Evolutionary conservation across 2,329 filamentous ascomycete genomes (phyloP).

Genomic region (Venturiaceae sp.): DNA sequence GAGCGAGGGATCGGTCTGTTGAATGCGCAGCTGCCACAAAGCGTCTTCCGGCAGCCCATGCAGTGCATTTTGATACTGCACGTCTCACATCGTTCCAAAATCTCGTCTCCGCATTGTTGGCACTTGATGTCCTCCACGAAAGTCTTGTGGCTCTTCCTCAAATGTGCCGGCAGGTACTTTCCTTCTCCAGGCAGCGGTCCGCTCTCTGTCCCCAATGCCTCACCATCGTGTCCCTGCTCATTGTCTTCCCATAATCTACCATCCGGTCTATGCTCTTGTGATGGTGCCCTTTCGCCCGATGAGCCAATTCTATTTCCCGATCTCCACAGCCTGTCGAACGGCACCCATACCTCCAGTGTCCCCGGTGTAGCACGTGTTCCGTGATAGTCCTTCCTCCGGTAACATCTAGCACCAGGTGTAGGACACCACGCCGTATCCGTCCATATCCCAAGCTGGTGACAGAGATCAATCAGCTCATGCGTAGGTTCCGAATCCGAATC

Average conservation of each 20-base stretch:
- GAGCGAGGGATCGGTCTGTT: slow-evolving; percentile 40
- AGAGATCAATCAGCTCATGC: slow-evolving; percentile 49
- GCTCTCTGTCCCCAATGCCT: slow-evolving; percentile 42
- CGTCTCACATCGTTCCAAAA: slow-evolving; percentile 48
- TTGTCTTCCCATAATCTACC: slow-evolving; percentile 47
- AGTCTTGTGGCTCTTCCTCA: slow-evolving; percentile 41
- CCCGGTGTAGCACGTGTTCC: slow-evolving; percentile 44
- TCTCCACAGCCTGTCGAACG: slow-evolving; percentile 50
- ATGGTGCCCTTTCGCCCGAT: slow-evolving; percentile 17
- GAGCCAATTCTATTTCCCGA: slow-evolving; percentile 49
- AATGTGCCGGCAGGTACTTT: slow-evolving; percentile 44
- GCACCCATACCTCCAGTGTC: slow-evolving; percentile 51
- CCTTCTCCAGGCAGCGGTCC: slow-evolving; percentile 33
- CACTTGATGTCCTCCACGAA: slow-evolving; percentile 46
- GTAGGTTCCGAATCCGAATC: slow-evolving; percentile 53
- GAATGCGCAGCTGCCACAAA: slow-evolving; percentile 51
- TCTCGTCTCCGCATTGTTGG: slow-evolving; percentile 42
- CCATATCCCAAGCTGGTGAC: slow-evolving; percentile 49
- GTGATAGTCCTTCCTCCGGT: slow-evolving; percentile 46
- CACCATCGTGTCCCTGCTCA: slow-evolving; percentile 44
- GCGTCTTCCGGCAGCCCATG: slow-evolving; percentile 49
- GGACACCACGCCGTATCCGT: slow-evolving; percentile 54
- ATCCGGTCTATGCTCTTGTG: slow-evolving; percentile 22
- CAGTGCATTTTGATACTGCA: slow-evolving; percentile 54
- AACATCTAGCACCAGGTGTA: slow-evolving; percentile 46